Conservation (phyloP, 2,329 filamentous ascomycete genomes). For the Raffaelea deltoideospora region DNA sequence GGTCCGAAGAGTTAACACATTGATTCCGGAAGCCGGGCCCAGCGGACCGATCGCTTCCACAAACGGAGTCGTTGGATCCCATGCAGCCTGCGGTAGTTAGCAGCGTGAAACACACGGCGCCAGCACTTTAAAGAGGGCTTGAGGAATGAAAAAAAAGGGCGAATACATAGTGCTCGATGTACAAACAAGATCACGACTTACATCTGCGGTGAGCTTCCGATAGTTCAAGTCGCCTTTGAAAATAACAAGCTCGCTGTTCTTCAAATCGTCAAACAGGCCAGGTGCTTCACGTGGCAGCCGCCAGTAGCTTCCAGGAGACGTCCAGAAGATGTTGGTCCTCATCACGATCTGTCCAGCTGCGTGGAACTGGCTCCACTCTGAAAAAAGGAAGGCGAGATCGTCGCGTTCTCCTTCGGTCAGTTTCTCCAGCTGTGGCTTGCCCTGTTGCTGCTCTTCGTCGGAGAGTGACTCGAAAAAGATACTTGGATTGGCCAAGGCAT, state of each 20-base stretch:
- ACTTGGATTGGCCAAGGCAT: slow-evolving; percentile 61
- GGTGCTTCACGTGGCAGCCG: slow-evolving; percentile 56
- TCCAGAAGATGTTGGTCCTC: slow-evolving; percentile 85
- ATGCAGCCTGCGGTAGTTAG: slow-evolving; percentile 41
- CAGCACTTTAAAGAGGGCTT: background rate
- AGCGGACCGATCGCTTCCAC: slow-evolving; percentile 71
- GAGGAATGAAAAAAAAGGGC: background rate
- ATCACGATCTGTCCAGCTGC: slow-evolving; percentile 71
- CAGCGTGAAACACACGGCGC: background rate
- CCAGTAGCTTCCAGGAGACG: slow-evolving; percentile 76
- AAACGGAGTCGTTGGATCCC: slow-evolving; percentile 83
- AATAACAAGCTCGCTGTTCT: slow-evolving; percentile 71
- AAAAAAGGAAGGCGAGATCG: slow-evolving; percentile 62
- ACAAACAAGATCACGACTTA: slow-evolving; percentile 25
- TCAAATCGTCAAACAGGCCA: slow-evolving; percentile 59
- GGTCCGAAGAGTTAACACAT: slow-evolving; percentile 74
- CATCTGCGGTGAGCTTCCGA: slow-evolving; percentile 79
- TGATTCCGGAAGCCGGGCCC: slow-evolving; percentile 66
- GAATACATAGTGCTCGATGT: background rate
- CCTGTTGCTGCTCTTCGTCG: slow-evolving; percentile 47
- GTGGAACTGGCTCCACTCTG: slow-evolving; percentile 67
- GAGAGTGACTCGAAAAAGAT: slow-evolving; percentile 63
- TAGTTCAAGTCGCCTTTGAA: slow-evolving; percentile 99
- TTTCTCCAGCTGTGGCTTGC: slow-evolving; percentile 40
- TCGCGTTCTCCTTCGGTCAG: slow-evolving; percentile 52